Conservation (phyloP, 2,329 filamentous ascomycete genomes). For the Pseudogymnoascus sp. region DNA sequence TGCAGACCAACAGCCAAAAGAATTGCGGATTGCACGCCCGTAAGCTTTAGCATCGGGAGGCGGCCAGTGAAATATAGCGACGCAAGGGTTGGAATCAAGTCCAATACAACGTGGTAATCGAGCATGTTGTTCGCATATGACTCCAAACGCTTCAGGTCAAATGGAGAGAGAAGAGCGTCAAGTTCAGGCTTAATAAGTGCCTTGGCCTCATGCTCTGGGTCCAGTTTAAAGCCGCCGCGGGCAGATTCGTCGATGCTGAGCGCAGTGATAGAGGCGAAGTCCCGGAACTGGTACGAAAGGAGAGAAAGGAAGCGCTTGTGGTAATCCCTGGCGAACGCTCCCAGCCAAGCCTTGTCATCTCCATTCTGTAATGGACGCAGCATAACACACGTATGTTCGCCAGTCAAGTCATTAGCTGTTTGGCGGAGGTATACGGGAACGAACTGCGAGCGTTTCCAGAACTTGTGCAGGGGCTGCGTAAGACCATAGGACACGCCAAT, state of each 20-base stretch:
- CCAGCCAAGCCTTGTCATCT: conserved; percentile 71
- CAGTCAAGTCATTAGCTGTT: conserved; percentile 91
- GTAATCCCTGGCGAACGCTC: conserved; percentile 87
- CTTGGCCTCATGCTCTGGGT: conserved; percentile 44
- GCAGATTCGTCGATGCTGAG: conserved; percentile 86
- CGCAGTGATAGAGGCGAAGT: conserved; percentile 69
- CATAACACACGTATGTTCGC: conserved; percentile 98
- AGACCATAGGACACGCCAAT: conserved; percentile 92
- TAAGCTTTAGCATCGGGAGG: conserved; percentile 61
- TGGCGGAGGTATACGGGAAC: conserved; percentile 88
- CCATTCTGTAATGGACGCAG: conserved; percentile 64
- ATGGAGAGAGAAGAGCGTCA: conserved; percentile 73
- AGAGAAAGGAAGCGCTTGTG: conserved; percentile 86
- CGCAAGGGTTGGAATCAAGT: conserved; percentile 78
- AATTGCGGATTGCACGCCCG: conserved; percentile 77
- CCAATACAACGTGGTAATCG: conserved; percentile 94
- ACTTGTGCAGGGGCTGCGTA: conserved; percentile 80
- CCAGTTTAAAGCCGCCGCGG: conserved; percentile 60
- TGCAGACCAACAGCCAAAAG: conserved; percentile 88
- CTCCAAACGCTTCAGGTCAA: conserved; percentile 89
- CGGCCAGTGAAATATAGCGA: conserved; percentile 77
- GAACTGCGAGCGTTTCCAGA: conserved; percentile 88
- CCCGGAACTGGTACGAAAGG: conserved; percentile 84
- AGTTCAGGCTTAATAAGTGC: conserved; percentile 67
- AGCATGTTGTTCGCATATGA: conserved; percentile 95